Evolutionary conservation across 495 filamentous ascomycete genomes (phyloP), one percentile per base, ranked within the genome.

Genomic region (Penicillium fimorum): DNA sequence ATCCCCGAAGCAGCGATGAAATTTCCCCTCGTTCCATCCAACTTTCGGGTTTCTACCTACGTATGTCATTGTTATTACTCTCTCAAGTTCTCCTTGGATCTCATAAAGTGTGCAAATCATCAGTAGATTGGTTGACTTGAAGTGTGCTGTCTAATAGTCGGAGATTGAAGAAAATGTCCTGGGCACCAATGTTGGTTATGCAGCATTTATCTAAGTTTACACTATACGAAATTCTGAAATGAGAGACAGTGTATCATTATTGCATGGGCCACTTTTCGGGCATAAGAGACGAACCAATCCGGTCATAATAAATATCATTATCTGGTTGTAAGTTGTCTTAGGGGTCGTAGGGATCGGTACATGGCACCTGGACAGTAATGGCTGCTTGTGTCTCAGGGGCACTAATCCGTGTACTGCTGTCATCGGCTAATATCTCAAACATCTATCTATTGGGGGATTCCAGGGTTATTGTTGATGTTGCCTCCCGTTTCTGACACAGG

Each of bases 1-100:
- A 75, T 74, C 71, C 72, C 70, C 60, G 64, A 74, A 75, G 61
- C 64, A 70, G 68, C 67, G 70, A 71, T 75, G 68, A 72, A 71
- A 70, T 73, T 74, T 67, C 64, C 71, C 62, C 70, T 73, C 70
- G 66, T 73, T 75, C 58, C 51, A 60, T 58, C 57, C 56, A 47
- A 46, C 18, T 65, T 44, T 42, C 37, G 32, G 47, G 47, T 53
- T 57, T 33, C 49, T 56, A 52, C 50, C 43, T 52, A 41, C 50
- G 50, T 52, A 52, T 52, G 55, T 25, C 38, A 53, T 60, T 69
- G 66, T 69, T 67, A 67, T 66, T 67, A 69, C 51, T 61, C 56
- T 60, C 57, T 47, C 46, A 53, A 56, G 33, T 30, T 49, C n/a
- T 38, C 32, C 30, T 37, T 54, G 37, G 11, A 17, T 29, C 45